phyloP scores from a whole-genome alignment of 345 rosid species.

The Cardamine resedifolia region DNA sequence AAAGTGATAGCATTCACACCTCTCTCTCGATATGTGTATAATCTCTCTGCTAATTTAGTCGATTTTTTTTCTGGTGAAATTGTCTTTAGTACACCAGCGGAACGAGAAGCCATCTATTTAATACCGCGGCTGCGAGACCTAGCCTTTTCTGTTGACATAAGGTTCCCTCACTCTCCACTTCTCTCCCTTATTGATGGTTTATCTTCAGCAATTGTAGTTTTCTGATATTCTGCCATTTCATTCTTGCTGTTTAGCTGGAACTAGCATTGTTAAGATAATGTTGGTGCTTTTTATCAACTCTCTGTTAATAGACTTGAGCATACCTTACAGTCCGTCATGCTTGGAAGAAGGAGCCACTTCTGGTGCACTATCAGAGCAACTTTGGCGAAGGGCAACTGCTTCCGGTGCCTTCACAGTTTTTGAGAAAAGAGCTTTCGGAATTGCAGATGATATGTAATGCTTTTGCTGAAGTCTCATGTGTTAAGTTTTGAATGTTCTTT shows the following conservation, averaged over 20 bases:
- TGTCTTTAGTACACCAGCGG: constrained; percentile 55
- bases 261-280: not conserved
- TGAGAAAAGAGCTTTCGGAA: constrained; percentile 87
- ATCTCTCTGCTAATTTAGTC: constrained; percentile 20
- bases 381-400: constrained; percentile 89
- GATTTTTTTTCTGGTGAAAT: not conserved
- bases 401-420: constrained; percentile 71
- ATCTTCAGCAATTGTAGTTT: constrained; percentile 2
- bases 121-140: constrained; percentile 87
- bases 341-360: constrained; percentile 48
- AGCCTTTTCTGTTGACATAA: constrained; percentile 86
- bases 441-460: constrained; percentile 92
- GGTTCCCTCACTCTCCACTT: constrained; percentile 45
- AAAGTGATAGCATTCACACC: not conserved
- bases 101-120: constrained; percentile 74
- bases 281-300: not conserved
- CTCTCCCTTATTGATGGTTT: constrained; percentile 3
- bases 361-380: constrained; percentile 63
- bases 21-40: constrained; percentile 11
- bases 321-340: constrained; percentile 48
- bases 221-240: constrained; percentile 12
- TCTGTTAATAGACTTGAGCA: constrained; percentile 17
- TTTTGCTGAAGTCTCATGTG: constrained; percentile 6
- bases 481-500: not conserved
- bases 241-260: constrained; percentile 19